Percentiles rank a stretch among this genome's conserved stretches.
Evolutionary conservation across 2,329 filamentous ascomycete species (phyloP).

Genomic region (Fusarium acutatum): DNA sequence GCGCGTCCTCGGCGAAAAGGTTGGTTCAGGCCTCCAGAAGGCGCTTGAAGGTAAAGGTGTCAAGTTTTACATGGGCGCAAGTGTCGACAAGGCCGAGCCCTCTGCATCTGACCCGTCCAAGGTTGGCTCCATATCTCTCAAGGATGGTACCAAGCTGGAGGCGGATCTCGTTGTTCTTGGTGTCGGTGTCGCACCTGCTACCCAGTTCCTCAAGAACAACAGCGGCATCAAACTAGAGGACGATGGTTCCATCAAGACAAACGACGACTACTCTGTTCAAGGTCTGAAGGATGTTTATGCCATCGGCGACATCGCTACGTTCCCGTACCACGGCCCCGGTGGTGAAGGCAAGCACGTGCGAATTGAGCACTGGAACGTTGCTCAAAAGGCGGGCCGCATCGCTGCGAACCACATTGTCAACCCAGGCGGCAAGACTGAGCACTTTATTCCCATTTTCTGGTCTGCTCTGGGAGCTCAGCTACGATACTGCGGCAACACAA

Average conservation of each 20-base stretch:
- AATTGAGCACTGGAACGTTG: slow-evolving; percentile 99
- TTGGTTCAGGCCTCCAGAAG: slow-evolving; percentile 83
- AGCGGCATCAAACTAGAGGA: slow-evolving; percentile 73
- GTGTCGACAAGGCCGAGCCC: slow-evolving; percentile 83
- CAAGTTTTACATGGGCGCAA: slow-evolving; percentile 84
- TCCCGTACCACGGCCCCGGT: slow-evolving; percentile 91
- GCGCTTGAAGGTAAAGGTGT: slow-evolving; percentile 85
- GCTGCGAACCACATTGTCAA: slow-evolving; percentile 81
- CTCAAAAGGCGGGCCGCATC: slow-evolving; percentile 87
- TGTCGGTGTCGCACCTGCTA: slow-evolving; percentile 87
- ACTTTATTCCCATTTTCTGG: slow-evolving; percentile 97
- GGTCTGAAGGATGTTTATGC: slow-evolving; percentile 88
- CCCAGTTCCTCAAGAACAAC: slow-evolving; percentile 81
- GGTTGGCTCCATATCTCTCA: slow-evolving; percentile 83
- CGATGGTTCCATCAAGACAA: slow-evolving; percentile 86
- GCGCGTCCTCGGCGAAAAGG: slow-evolving; percentile 81
- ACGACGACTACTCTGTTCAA: slow-evolving; percentile 80
- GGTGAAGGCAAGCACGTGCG: slow-evolving; percentile 76
- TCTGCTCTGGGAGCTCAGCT: slow-evolving; percentile 89
- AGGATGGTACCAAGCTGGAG: slow-evolving; percentile 84
- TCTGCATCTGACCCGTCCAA: slow-evolving; percentile 72
- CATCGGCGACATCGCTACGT: slow-evolving; percentile 93
- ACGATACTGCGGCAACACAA: slow-evolving; percentile 90
- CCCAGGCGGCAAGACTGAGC: slow-evolving; percentile 66
- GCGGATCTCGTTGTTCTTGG: slow-evolving; percentile 93